Conservation (phyloP, 805 yeast species). For the Dipodascopsis tothii region DNA sequence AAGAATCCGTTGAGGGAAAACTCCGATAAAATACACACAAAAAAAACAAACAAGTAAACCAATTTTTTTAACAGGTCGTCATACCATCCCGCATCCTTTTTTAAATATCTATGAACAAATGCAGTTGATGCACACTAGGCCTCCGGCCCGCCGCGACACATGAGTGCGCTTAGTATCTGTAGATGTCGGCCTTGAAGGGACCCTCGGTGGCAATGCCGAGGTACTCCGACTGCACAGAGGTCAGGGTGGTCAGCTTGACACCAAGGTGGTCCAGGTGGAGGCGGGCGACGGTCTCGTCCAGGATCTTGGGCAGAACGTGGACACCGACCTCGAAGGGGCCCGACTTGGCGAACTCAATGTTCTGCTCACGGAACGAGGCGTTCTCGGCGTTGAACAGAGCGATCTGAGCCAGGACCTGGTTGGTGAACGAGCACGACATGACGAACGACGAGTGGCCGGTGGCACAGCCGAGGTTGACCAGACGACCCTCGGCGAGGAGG, state of each 20-base stretch:
- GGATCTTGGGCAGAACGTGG: conserved; percentile 92
- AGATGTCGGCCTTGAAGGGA: conserved; percentile 96
- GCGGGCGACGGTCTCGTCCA: conserved; percentile 97
- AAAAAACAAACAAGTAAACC: not conserved
- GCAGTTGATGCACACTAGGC: not conserved
- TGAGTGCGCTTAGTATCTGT: conserved; percentile 68
- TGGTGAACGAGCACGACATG: conserved; percentile 99
- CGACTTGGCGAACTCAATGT: conserved; percentile 84
- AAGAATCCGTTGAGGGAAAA: not conserved
- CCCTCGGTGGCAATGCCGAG: conserved; percentile 86
- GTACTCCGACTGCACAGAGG: conserved; percentile 83
- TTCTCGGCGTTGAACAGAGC: conserved; percentile 89
- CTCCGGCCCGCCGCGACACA: not conserved
- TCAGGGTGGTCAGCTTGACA: conserved; percentile 71
- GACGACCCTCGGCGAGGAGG: conserved; percentile 97
- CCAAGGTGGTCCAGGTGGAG: conserved; percentile 93
- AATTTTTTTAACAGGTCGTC: too few species aligned
- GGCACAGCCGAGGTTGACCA: conserved; percentile 98
- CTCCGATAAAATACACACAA: not conserved
- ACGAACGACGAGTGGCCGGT: conserved; percentile 99
- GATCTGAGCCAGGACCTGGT: conserved; percentile 98
- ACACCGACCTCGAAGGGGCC: conserved; percentile 90
- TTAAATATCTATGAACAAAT: not conserved
- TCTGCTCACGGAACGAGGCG: conserved; percentile 66
- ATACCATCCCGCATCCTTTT: not conserved